phyloP scores from a whole-genome alignment of 768 basidiomycete species.

The Epithele typhae region DNA sequence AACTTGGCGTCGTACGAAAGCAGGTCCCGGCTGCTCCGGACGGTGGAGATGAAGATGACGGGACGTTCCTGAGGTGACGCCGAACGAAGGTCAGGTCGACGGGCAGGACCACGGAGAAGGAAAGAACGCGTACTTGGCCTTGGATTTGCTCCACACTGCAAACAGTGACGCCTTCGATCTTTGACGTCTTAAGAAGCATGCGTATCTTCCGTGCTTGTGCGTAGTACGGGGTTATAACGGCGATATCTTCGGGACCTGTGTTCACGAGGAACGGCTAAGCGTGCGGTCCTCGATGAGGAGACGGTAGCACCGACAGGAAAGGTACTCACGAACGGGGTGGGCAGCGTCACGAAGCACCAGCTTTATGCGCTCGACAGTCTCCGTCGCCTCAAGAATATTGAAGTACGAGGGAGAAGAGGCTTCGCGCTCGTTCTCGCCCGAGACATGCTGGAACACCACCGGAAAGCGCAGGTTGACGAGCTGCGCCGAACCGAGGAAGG shows the following conservation, averaged over 20 bases:
- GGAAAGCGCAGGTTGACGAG: constrained; percentile 27
- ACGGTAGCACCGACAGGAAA: too few species aligned
- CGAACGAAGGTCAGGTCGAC: too few species aligned
- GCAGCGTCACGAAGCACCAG: constrained; percentile 23
- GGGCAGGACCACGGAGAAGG: too few species aligned
- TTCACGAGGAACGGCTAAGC: too few species aligned
- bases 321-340: constrained; percentile 23
- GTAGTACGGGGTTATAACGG: constrained; percentile 37
- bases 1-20: constrained; percentile 23
- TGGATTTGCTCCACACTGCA: constrained; percentile 40
- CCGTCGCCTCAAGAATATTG: constrained; percentile 33
- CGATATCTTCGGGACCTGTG: constrained; percentile 32
- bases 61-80: constrained; percentile 36
- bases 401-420: constrained; percentile 36
- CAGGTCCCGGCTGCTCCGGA: constrained; percentile 28
- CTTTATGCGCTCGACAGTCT: constrained; percentile 31
- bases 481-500: constrained; percentile 22
- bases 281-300: too few species aligned
- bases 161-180: constrained; percentile 25
- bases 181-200: constrained; percentile 15
- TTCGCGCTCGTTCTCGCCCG: constrained; percentile 33
- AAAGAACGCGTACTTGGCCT: constrained; percentile 27
- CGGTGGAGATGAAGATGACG: constrained; percentile 36
- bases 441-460: constrained; percentile 31
- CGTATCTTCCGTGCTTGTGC: constrained; percentile 34